Base-by-base conservation (phyloP, 2,329 filamentous ascomycete species). In the Sporothrix curviconia region DNA sequence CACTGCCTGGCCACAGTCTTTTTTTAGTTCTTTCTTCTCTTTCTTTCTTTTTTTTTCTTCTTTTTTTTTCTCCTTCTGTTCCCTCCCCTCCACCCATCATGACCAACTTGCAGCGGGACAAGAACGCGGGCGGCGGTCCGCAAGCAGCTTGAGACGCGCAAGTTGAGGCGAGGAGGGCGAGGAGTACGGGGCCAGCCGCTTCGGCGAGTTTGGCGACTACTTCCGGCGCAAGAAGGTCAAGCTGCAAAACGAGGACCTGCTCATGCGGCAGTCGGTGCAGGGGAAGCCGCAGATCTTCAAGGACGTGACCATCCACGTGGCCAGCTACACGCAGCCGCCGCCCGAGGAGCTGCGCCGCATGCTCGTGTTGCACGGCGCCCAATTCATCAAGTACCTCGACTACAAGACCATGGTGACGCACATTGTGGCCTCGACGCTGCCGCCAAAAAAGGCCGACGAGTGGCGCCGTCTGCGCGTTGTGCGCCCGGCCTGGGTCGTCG, bases 151-250 rank as follows among this genome's bases (percentile, higher is more conserved):
- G 78, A 83, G 56, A 67, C 67, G 15, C 83, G 96, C 71, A 81
- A 78, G 2, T 97, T 96, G 86, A 2, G 80, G 88, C 66, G 91
- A 96, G 69, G 81, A 81, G 24, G 92, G 94, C 58, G 92, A 97
- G 58, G 95, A 99, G 70, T 99, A 99, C 70, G 85, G 86, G 59
- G 83, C 79, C 2, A 96, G 91, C 61, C 83, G 82, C 54, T 99
- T 97, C 71, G 90, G 90, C 25, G 92, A 92, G 8, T 95, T 97
- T 66, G 74, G 78, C 24, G 92, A 97, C 67, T 99, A 97, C 71
- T 95, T 96, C 69, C 82, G 92, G 51, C 86, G 92, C 57, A 99
- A 99, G 77, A 96, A 95, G 78, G 85, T 96, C 71, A 99, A 99
- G 69, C 80, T 99, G 3, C 94, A 97, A 71, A 99, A 99, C 67